Evolutionary conservation across 108 stramenopile genomes (phyloP), one percentile per base, ranked within the genome.

Genomic region (Skeletonema potamos): DNA sequence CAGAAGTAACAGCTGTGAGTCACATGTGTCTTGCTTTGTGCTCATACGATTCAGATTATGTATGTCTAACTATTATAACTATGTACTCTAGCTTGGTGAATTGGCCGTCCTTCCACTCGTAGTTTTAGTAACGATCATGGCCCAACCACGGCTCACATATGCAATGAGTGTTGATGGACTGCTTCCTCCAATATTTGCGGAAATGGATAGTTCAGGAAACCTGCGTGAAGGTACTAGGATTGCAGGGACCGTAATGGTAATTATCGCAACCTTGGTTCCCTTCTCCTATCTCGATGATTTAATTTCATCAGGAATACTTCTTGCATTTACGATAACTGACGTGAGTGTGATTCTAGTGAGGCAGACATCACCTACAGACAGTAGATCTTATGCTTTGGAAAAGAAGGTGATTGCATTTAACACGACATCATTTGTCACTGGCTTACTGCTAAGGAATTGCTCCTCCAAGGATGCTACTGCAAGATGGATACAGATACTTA

Each of bases 101-200:
- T 62, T 97, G 6, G 27, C 89, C 27, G 92, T 89, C 4, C 72
- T 97, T 18, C 97, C 97, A 0, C 67, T 97, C 3, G 97, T 97
- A 7, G 94, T 97, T 13, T 54, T 97, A 54, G 83, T 96, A 11
- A 83, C 88, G 7, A 73, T 96, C 26, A 82, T 94, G 84, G 89
- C 94, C 18, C 97, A 97, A 70, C 92, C 94, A 10, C 84, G 96
- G 17, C 63, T 97, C 13, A 77, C 78, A 34, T 89, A 73, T 58
- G 93, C 93, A 18, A 84, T 97, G 87, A 87, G 92, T 9, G 68
- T 74, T n/a, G 97, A 97, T 74, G 91, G 93, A 15, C 71, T 97
- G 7, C 54, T 96, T n/a, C 97, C 95, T 9, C 17, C 18, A 5
- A 64, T 92, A 4, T 95, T 97, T 76, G 76, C 66, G 1, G 37